Evolutionary conservation across 2,329 filamentous ascomycete species (phyloP), one percentile per base, ranked within the genome.

Genomic region (Aureobasidium sp.): DNA sequence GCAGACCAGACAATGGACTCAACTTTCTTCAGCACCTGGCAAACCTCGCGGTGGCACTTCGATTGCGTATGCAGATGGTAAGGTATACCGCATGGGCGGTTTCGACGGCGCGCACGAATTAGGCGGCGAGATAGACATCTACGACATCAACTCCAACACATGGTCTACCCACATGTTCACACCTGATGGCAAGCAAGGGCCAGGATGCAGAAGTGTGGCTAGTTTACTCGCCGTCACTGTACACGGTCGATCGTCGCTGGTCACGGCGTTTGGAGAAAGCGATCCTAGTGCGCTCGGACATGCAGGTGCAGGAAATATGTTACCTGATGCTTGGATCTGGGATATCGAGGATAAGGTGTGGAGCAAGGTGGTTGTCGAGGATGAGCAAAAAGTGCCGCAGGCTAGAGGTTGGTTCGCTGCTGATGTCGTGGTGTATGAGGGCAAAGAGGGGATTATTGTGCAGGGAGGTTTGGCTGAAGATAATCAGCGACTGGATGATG

Each of bases 51-150:
- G 83, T 19, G 88, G 86, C 1, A 72, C 85, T 0, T 79, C 81
- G 3, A 80, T 94, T 22, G 80, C 83, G 1, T 77, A 84, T 49
- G 76, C 76, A 39, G 76, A 78, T 51, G 80, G 79, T 21, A 78
- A 81, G 21, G 67, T 95, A 6, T 94, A 85, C 69, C 79, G 88
- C 24, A 90, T 89, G 72, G 87, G 88, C 57, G 89, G 89, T 0
- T 91, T 84, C 61, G 86, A 91, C 65, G 88, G 86, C 0, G 72
- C 76, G 39, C 71, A 64, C 0, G 85, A 90, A 62, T 73, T 87
- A 42, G 88, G 88, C 14, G 88, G 86, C 0, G 75, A 77, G 55
- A 63, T 95, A 11, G 88, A 94, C 63, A 77, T 85, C 2, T 81
- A 71, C 56, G 64, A 74, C 21, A 59, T 67, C 0, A 57, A 57